Evolutionary conservation across 139 green algal genomes (phyloP).

Genomic region (Medakamo hakoo): DNA sequence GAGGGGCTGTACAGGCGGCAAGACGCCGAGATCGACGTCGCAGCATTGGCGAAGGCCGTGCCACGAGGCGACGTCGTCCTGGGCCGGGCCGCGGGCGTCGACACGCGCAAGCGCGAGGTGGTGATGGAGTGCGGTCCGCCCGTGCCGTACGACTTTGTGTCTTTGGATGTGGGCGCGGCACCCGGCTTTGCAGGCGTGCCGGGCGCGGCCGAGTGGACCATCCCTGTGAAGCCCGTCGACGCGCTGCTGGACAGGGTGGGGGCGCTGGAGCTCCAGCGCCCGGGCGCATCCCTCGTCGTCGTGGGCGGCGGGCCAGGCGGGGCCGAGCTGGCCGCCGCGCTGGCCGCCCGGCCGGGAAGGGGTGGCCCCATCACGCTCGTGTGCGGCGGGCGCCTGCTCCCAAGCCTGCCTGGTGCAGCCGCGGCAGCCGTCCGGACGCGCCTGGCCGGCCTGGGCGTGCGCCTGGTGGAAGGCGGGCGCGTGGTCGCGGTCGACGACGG

Average conservation of each 20-base stretch:
- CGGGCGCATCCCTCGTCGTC: background rate
- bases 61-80: too few relatives aligned
- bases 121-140: too few relatives aligned
- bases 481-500: too few relatives aligned
- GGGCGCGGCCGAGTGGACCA: too few relatives aligned
- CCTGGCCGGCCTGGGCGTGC: background rate
- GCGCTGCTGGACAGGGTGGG: too few relatives aligned
- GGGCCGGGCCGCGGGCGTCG: too few relatives aligned
- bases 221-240: too few relatives aligned
- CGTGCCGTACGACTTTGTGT: background rate
- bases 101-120: too few relatives aligned
- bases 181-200: too few relatives aligned
- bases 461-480: background rate
- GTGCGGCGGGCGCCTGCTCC: background rate
- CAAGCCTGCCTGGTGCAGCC: too few relatives aligned
- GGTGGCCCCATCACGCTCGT: background rate
- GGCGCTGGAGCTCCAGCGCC: too few relatives aligned
- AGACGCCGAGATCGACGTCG: background rate
- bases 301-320: background rate
- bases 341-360: background rate
- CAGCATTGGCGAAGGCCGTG: background rate
- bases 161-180: background rate
- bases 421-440: background rate
- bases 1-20: background rate
- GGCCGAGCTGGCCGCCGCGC: background rate